Evolutionary conservation across 768 basidiomycete genomes (phyloP).

Genomic region (Tulasnella sp.): DNA sequence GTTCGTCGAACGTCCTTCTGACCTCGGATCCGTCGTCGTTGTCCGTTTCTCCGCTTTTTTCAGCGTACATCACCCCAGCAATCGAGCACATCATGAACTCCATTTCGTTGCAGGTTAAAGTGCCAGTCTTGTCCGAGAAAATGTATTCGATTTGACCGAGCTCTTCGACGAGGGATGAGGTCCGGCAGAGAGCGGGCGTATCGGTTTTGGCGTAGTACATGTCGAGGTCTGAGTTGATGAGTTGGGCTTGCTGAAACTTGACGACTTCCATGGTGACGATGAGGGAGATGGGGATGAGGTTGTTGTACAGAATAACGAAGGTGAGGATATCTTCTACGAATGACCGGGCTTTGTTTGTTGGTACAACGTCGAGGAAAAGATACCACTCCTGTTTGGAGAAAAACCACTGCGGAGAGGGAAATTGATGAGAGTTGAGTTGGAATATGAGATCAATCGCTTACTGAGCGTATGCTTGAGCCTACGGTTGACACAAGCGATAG

Average conservation of each 20-base stretch:
- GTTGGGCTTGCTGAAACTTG: conserved; percentile 93
- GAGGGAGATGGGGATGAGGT: conserved; percentile 59
- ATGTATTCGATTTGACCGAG: conserved; percentile 97
- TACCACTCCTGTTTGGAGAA: conserved; percentile 87
- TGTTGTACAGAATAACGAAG: conserved; percentile 98
- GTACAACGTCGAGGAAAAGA: conserved; percentile 44
- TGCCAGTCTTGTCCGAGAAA: conserved; percentile 92
- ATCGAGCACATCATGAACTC: conserved; percentile 87
- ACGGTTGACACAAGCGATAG: conserved; percentile 86
- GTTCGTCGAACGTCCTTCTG: conserved; percentile 49
- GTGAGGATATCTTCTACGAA: conserved; percentile 94
- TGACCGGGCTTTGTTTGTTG: conserved; percentile 37
- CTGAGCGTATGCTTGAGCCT: conserved; percentile 78
- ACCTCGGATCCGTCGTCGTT: conserved; percentile 36
- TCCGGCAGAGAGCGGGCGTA: conserved; percentile 94
- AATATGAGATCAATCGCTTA: conserved; percentile 24
- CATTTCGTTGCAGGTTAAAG: conserved; percentile 96
- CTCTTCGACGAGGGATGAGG: conserved; percentile 95
- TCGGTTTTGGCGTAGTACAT: conserved; percentile 97
- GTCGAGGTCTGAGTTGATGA: conserved; percentile 96
- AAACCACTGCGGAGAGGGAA: conserved; percentile 50
- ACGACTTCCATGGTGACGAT: conserved; percentile 99
- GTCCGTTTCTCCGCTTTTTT: conserved; percentile 69
- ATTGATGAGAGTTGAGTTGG: not conserved
- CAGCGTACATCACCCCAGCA: conserved; percentile 81